Evolutionary conservation across 176 grass and related monocot genomes (phyloP).

Genomic region (Oryza glaberrima): DNA sequence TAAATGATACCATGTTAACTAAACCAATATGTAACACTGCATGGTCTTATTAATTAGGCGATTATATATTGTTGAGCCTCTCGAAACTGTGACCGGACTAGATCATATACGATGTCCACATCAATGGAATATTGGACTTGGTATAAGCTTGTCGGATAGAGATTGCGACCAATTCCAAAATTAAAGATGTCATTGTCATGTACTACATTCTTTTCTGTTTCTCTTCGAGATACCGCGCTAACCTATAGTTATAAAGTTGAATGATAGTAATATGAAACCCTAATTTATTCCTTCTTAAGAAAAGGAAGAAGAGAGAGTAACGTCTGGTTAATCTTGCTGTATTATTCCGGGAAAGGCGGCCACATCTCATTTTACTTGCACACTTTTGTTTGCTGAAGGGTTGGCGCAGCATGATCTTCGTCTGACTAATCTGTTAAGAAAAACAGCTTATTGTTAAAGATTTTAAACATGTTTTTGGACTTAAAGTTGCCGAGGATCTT

Average conservation of each 20-base stretch:
- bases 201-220: background rate
- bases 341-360: background rate
- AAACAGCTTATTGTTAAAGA: background rate
- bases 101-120: constrained; percentile 20
- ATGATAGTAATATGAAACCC: background rate
- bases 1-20: background rate
- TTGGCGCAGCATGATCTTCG: background rate
- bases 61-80: constrained; percentile 25
- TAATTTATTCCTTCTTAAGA: background rate
- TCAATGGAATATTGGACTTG: constrained; percentile 39
- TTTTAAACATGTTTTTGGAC: background rate
- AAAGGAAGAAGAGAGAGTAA: background rate
- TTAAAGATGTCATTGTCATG: constrained; percentile 14
- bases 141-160: constrained; percentile 26
- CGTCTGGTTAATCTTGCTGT: background rate
- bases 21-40: background rate
- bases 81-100: constrained; percentile 27
- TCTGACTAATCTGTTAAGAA: background rate
- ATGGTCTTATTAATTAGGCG: constrained; percentile 3
- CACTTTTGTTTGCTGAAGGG: constrained; percentile 6
- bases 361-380: background rate
- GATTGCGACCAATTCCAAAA: constrained; percentile 36
- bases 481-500: background rate
- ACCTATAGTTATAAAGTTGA: background rate
- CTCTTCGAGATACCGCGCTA: background rate